Evolutionary conservation across 495 filamentous ascomycete genomes (phyloP).

Genomic region (Bombardia bombarda): DNA sequence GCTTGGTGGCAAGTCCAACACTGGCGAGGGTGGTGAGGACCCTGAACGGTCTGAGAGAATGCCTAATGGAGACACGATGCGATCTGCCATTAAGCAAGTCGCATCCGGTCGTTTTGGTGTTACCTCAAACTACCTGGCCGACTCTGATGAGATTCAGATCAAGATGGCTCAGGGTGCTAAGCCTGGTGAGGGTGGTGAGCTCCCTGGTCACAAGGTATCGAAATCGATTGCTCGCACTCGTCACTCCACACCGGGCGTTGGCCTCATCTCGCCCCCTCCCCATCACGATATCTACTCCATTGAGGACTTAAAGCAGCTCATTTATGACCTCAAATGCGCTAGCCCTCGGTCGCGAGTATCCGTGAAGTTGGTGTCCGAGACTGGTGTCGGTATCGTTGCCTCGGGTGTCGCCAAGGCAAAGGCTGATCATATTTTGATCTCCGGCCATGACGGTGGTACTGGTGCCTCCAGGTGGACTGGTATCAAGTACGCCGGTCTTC

Average conservation of each 20-base stretch:
- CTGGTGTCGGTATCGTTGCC: slow-evolving; percentile 95
- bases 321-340: slow-evolving; percentile 97
- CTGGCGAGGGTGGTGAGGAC: slow-evolving; percentile 97
- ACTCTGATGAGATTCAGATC: slow-evolving; percentile 97
- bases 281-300: slow-evolving; percentile 99
- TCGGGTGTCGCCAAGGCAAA: slow-evolving; percentile 98
- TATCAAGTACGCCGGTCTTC: slow-evolving; percentile 98
- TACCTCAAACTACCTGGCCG: slow-evolving; percentile 95
- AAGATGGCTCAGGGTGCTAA: slow-evolving; percentile 99
- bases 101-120: slow-evolving; percentile 97
- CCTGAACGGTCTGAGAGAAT: slow-evolving; percentile 80
- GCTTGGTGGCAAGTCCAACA: slow-evolving; percentile 97
- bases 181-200: slow-evolving; percentile 96
- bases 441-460: slow-evolving; percentile 95
- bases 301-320: slow-evolving; percentile 97
- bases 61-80: slow-evolving; percentile 96
- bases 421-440: slow-evolving; percentile 96
- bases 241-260: slow-evolving; percentile 97
- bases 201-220: slow-evolving; percentile 97
- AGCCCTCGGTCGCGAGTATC: slow-evolving; percentile 94
- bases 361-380: slow-evolving; percentile 97
- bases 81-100: slow-evolving; percentile 97
- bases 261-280: slow-evolving; percentile 95
- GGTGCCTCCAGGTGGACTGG: slow-evolving; percentile 98
- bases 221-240: slow-evolving; percentile 92